Evolutionary conservation across 1,284 basidiomycete species (phyloP).

Genomic region (Ustilago trichophora): DNA sequence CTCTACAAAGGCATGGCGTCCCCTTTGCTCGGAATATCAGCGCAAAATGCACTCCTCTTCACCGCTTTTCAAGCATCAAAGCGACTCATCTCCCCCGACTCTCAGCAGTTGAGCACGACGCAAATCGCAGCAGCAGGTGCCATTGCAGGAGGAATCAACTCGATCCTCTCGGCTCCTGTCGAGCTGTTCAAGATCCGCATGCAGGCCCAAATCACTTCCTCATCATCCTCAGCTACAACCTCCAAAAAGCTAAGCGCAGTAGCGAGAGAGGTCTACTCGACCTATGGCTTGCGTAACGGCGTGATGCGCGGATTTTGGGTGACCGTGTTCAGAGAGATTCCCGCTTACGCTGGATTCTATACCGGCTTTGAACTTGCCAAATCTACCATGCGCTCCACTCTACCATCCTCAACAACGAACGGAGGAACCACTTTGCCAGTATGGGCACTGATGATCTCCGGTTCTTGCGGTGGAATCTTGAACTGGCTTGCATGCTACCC

Average conservation of each 20-base stretch:
- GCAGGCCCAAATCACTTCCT: conserved; percentile 83
- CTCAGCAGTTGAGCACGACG: conserved; percentile 78
- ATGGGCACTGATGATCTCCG: conserved; percentile 86
- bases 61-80: conserved; percentile 84
- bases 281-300: conserved; percentile 84
- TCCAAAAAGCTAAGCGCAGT: conserved; percentile 80
- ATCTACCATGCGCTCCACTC: conserved; percentile 74
- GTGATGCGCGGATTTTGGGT: conserved; percentile 97
- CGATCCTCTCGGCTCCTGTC: conserved; percentile 76
- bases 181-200: conserved; percentile 84
- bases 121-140: conserved; percentile 85
- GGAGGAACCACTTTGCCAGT: conserved; percentile 73
- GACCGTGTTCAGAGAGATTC: conserved; percentile 91
- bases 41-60: conserved; percentile 94
- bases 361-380: conserved; percentile 89
- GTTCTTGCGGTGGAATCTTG: conserved; percentile 85
- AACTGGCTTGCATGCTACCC: conserved; percentile 97
- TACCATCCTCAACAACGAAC: conserved; percentile 40
- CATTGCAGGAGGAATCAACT: conserved; percentile 89
- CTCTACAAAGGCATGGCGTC: conserved; percentile 76
- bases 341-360: conserved; percentile 87
- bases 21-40: conserved; percentile 91
- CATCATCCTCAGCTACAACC: conserved; percentile 63
- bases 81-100: conserved; percentile 81
- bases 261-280: conserved; percentile 78